Base-by-base conservation (phyloP, 2,329 filamentous ascomycete species). In the Cryphonectria parasitica region DNA sequence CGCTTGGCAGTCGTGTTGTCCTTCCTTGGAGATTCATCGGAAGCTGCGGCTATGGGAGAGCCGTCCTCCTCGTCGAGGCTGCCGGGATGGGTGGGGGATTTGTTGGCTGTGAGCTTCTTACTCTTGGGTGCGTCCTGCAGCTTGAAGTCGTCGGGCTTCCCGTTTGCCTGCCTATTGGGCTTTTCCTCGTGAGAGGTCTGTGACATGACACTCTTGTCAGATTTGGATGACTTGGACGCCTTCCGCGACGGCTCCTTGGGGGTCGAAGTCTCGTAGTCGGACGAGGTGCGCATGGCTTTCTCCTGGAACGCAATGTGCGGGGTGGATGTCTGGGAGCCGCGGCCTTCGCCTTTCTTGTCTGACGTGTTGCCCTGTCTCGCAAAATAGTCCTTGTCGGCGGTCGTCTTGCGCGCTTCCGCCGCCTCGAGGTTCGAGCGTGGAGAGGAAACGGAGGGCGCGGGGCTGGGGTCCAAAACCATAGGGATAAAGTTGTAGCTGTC, bases 301-400 rank as follows among this genome's bases (percentile, higher is more conserved):
- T 97, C 93, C 79, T 97, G 94, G 78, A 94, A 97, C 31, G 94
- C 92, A 76, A 97, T 97, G 77, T 97, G 94, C n/a, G 94, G 93
- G 22, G 93, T 94, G 2, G 90, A 87, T 71, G 83, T 79, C 69
- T 84, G 82, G 1, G 86, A 86, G 60, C 66, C 64, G 63, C 69
- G 69, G 60, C 56, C 49, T 3, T 87, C 86, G 22, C 76, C 77
- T 64, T 83, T 84, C 74, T 81, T 85, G 66, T 88, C 84, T 3
- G 80, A 74, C 22, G 81, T 74, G 28, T 31, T 54, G 2, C 77
- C n/a, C 80, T 77, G 77, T 84, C 86, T 45, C 82, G 73, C 7
- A 81, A 91, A 91, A 74, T 91, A 91, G 74, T 92, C 90, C 73
- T 84, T 87, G 34, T 88, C 85, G 73, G 83, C 85, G 68, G 75